A percentile compares a stretch with the other conserved stretches of the same genome.
Conservation (phyloP, 139 green algal species). For the Marvania coccoides region DNA sequence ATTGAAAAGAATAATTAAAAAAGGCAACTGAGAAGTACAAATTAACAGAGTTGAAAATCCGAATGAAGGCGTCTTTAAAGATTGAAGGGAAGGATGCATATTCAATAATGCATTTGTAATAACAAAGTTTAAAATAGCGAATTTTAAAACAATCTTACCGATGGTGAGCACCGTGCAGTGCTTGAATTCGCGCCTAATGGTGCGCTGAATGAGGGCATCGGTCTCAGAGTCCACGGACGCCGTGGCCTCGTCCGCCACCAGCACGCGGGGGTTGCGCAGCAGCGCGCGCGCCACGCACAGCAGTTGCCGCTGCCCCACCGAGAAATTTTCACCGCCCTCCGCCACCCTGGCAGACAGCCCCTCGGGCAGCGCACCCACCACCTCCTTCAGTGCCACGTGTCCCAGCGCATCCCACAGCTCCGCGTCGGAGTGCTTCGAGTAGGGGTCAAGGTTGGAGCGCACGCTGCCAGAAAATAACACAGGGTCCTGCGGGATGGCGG, state of each 20-base stretch:
- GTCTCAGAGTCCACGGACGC: conserved; percentile 81
- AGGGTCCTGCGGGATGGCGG: conserved; percentile 82
- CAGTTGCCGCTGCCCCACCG: conserved; percentile 83
- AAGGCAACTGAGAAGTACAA: too few species aligned
- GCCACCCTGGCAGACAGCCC: conserved; percentile 47
- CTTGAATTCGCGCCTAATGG: conserved; percentile 75
- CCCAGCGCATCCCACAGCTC: conserved; percentile 73
- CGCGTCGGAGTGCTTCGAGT: conserved; percentile 52
- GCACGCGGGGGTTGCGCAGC: conserved; percentile 55
- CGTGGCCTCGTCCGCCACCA: conserved; percentile 94
- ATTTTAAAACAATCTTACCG: too few species aligned
- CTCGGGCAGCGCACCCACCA: conserved; percentile 13
- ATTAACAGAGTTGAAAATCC: too few species aligned
- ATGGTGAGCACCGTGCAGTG: conserved; percentile 82
- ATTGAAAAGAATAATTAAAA: too few species aligned
- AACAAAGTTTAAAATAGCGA: too few species aligned
- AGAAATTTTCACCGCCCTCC: conserved; percentile 78
- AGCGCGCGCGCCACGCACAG: conserved; percentile 87
- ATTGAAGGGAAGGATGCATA: too few species aligned
- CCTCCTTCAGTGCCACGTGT: conserved; percentile 55
- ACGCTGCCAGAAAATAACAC: conserved; percentile 86
- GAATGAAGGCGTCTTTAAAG: too few species aligned
- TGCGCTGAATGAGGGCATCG: conserved; percentile 70
- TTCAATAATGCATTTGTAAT: too few species aligned
- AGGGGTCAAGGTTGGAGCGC: conserved; percentile 90